Evolutionary conservation across 1,284 basidiomycete genomes (phyloP).

Genomic region (Sparassis latifolia): DNA sequence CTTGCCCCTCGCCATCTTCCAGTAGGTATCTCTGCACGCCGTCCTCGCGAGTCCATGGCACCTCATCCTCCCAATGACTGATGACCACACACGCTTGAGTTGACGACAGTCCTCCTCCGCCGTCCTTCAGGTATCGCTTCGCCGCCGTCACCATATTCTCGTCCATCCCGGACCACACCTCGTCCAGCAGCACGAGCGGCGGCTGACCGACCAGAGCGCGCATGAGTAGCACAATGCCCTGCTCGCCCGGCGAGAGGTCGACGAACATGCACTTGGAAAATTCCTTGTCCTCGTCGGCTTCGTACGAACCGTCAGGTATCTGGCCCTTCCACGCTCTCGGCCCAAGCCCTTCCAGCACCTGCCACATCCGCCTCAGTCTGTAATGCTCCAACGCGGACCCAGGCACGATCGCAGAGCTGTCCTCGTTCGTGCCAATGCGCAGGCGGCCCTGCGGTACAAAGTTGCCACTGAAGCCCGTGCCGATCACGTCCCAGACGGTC

Average conservation of each 20-base stretch:
- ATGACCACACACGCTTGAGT: conserved; percentile 79
- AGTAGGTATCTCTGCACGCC: conserved; percentile 36
- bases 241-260: conserved; percentile 62
- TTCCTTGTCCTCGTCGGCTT: conserved; percentile 17
- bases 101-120: conserved; percentile 39
- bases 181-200: conserved; percentile 77
- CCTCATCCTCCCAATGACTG: conserved; percentile 86
- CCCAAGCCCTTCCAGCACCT: conserved; percentile 60
- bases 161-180: conserved; percentile 89
- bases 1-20: conserved; percentile 30
- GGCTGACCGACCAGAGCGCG: conserved; percentile 73
- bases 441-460: conserved; percentile 51
- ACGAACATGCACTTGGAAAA: conserved; percentile 51
- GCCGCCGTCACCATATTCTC: conserved; percentile 65
- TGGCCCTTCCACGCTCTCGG: conserved; percentile 41
- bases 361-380: conserved; percentile 41
- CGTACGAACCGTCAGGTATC: conserved; percentile 1
- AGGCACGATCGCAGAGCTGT: conserved; percentile 18
- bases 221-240: conserved; percentile 76
- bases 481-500: conserved; percentile 73
- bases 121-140: conserved; percentile 50
- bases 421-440: conserved; percentile 39
- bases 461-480: conserved; percentile 80
- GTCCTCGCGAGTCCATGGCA: conserved; percentile 60
- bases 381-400: conserved; percentile 32